These are phyloP conservation scores for Colletotrichum destructivum DNA, from an alignment of 2,329 filamentous ascomycete species.

Conservation along the genomic window DNA sequence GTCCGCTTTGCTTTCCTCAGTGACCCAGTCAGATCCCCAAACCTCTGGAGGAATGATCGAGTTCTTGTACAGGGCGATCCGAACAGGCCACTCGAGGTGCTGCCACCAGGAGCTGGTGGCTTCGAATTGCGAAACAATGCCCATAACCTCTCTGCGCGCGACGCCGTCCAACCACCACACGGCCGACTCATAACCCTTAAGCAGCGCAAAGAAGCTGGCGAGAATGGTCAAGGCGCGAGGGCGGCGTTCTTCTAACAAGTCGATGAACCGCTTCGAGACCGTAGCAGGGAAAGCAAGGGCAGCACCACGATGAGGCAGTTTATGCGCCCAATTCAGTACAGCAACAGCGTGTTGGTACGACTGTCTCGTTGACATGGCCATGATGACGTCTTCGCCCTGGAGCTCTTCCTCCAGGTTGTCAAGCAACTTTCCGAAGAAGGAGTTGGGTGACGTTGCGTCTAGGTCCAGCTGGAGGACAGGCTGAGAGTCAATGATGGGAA, in stretches of 20 bases:
- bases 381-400: slow-evolving; percentile 47
- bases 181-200: slow-evolving; percentile 70
- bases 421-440: slow-evolving; percentile 74
- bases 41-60: slow-evolving; percentile 68
- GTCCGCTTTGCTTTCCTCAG: slow-evolving; percentile 56
- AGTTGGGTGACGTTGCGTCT: slow-evolving; percentile 63
- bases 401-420: slow-evolving; percentile 72
- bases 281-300: slow-evolving; percentile 76
- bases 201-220: slow-evolving; percentile 76
- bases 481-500: slow-evolving; percentile 75
- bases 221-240: slow-evolving; percentile 76
- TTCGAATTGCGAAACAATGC: slow-evolving; percentile 72
- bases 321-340: slow-evolving; percentile 77
- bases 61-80: slow-evolving; percentile 71
- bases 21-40: slow-evolving; percentile 69
- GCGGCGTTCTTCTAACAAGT: slow-evolving; percentile 70
- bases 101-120: slow-evolving; percentile 73
- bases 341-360: slow-evolving; percentile 77
- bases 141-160: slow-evolving; percentile 75
- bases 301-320: slow-evolving; percentile 70
- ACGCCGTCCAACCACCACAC: slow-evolving; percentile 82
- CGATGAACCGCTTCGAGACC: slow-evolving; percentile 73
- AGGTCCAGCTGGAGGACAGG: slow-evolving; percentile 74
- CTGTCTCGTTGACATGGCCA: slow-evolving; percentile 61
- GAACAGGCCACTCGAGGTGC: slow-evolving; percentile 73